Base-by-base conservation (phyloP, 352 stramenopile genomes). In the Phytophthora pseudosyringae region DNA sequence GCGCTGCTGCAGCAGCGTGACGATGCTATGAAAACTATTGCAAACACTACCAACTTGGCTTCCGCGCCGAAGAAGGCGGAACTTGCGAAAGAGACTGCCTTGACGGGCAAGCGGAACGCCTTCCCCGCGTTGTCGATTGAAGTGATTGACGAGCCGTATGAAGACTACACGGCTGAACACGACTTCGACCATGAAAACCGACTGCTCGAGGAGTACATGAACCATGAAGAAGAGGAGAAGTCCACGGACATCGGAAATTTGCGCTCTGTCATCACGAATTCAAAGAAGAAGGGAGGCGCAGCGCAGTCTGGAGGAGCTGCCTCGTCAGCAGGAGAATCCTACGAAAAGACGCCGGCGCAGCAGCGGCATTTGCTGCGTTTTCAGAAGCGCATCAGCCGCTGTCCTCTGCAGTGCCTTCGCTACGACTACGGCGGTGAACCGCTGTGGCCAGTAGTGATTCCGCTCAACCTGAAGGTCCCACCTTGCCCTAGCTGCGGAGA, bases 351-450 rank as follows among this genome's bases (percentile, higher is more conserved):
- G 15, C 87, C 87, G 1, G 81, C 83, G 6, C 64, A 74, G 13
- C 78, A 93, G 56, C 82, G 86, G 28, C 79, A 93, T 67, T 80
- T 95, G n/a, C 63, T 94, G 59, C 81, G 80, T n/a, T 95, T 95
- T 68, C 85, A 95, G 63, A 90, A 95, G 63, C 87, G 87, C 29
- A 91, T 95, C 45, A 90, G 59, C 47, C 83, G 87, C 4, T 90
- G 80, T 51, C 87, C 85, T 39, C 54, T 89, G 11, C 87, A 95
- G 60, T 91, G 85, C 35, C 76, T 95, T 58, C 85, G 87, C 31
- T 95, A 95, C 52, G 82, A 95, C 65, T 95, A 95, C 46, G 87
- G 81, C 10, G 87, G 87, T n/a, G 80, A 92, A 54, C 87, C 87
- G 35, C 66, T 95, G 13, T 95, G 87, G 87, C 85, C 87, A 11